Percentiles rank a stretch among this genome's conserved stretches.
phyloP scores from a whole-genome alignment of 73 alveolate genomes.

The Stentor coeruleus region DNA sequence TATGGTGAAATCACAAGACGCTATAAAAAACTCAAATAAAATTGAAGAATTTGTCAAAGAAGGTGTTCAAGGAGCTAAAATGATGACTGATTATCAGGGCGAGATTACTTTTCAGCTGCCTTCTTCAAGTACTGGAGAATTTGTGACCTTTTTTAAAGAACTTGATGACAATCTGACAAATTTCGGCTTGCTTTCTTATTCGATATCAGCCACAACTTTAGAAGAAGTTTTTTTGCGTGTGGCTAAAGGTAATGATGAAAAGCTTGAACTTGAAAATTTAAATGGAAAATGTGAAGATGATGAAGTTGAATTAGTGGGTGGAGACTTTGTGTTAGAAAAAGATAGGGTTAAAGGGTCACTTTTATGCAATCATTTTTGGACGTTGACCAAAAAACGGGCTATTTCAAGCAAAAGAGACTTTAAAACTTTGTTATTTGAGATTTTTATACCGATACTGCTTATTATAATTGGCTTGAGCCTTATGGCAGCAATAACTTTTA shows the following conservation, averaged over 20 bases:
- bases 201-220: slow-evolving; percentile 72
- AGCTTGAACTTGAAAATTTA: slow-evolving; percentile 31
- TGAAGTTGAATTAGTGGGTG: slow-evolving; percentile 62
- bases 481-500: slow-evolving; percentile 1
- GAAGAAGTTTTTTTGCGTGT: slow-evolving; percentile 76
- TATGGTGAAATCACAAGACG: slow-evolving; percentile 50
- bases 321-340: slow-evolving; percentile 61
- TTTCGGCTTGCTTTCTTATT: slow-evolving; percentile 74
- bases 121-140: slow-evolving; percentile 37
- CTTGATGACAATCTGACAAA: slow-evolving; percentile 56
- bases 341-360: slow-evolving; percentile 23
- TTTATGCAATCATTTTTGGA: slow-evolving; percentile 64
- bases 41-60: slow-evolving; percentile 33
- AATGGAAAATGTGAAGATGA: not conserved
- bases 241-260: slow-evolving; percentile 47
- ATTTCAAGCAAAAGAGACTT: slow-evolving; percentile 62
- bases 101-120: slow-evolving; percentile 73
- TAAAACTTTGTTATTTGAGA: slow-evolving; percentile 74
- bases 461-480: slow-evolving; percentile 70
- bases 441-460: slow-evolving; percentile 72
- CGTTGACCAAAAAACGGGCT: slow-evolving; percentile 70
- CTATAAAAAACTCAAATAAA: slow-evolving; percentile 21
- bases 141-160: slow-evolving; percentile 66
- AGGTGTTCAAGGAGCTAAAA: slow-evolving; percentile 30
- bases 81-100: slow-evolving; percentile 50